Conservation (phyloP, 2,329 filamentous ascomycete genomes). For the Plectosphaerella plurivora region DNA sequence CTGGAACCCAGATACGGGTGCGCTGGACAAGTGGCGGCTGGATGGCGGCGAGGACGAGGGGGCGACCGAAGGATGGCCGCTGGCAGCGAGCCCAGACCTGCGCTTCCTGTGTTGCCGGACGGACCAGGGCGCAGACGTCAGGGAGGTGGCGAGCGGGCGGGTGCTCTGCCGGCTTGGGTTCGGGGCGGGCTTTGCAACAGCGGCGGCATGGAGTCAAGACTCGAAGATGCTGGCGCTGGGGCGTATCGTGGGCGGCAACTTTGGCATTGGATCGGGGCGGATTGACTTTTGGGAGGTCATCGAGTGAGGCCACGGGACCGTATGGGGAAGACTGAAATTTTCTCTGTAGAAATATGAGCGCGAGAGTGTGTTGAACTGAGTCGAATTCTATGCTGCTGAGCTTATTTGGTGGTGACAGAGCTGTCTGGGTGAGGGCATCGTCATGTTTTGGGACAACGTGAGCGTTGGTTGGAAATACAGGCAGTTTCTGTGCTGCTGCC, state of each 20-base stretch:
- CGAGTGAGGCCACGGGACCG: background rate
- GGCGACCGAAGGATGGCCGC: conserved; percentile 7
- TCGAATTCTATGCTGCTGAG: too few species aligned
- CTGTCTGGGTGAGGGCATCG: too few species aligned
- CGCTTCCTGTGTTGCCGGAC: conserved; percentile 8
- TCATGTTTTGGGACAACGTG: too few species aligned
- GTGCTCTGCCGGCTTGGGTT: conserved; percentile 6
- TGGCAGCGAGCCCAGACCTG: conserved; percentile 9
- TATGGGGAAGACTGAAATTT: background rate
- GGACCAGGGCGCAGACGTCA: conserved; percentile 9
- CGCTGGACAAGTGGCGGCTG: conserved; percentile 7
- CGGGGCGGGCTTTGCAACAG: conserved; percentile 6
- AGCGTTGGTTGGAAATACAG: too few species aligned
- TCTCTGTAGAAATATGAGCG: background rate
- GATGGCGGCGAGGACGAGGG: conserved; percentile 1
- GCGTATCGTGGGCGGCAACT: background rate
- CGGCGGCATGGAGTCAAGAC: conserved; percentile 2
- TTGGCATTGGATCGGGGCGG: background rate
- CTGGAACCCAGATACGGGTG: conserved; percentile 7
- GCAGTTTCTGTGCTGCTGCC: too few species aligned
- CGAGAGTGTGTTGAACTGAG: background rate
- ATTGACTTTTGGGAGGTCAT: conserved; percentile 3
- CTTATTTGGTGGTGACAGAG: too few species aligned
- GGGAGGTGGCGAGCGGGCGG: conserved; percentile 7
- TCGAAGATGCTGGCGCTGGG: background rate